Evolutionary conservation across 1,139 yeast species (phyloP), one percentile per base, ranked within the genome.

Genomic region (Yamadazyma diospyri): DNA sequence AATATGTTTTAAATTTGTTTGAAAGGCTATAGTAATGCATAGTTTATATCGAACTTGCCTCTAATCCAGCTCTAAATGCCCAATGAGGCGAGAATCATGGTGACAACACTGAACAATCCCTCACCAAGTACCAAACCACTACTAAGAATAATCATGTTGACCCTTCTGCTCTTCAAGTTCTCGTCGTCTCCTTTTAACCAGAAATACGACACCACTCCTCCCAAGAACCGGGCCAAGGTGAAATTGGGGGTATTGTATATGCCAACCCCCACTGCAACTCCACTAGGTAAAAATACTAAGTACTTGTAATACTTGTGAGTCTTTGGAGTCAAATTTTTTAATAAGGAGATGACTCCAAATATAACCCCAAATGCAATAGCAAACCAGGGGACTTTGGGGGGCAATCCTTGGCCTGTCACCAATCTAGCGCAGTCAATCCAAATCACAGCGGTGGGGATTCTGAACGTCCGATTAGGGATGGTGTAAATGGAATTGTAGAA

Each of bases 201-300:
- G 43, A 64, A 47, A 45, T 71, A 76, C 1, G 92, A 76, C 25
- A 81, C 57, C n/a, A 83, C 50, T 1, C 98, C 98, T 10, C 98
- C 98, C 17, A 87, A 44, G 50, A 92, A 89, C 47, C 98, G 69
- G 1, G 97, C 97, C 26, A 92, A 67, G 0, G 98, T 92, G 58
- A 92, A 92, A 32, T 88, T 82, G 3, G 97, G 97, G 0, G 94
- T 74, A 53, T 92, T 92, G 55, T 92, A 92, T 41, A 92, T 86
- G 14, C 98, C 98, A 39, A 92, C 83, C 1, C 98, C 98, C 9
- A 88, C 96, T 0, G 98, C 97, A 12, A 92, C 95, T 7, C 98
- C 98, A 25, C 87, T 81, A 1, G 98, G 98, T 19, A 88, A 53
- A 63, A 76, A 85, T 1, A 64, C 60, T 36, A 79, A 51, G 49